These are phyloP conservation scores for Penicillium sp. DNA, from an alignment of 2,329 filamentous ascomycete species.

Conservation along the genomic window DNA sequence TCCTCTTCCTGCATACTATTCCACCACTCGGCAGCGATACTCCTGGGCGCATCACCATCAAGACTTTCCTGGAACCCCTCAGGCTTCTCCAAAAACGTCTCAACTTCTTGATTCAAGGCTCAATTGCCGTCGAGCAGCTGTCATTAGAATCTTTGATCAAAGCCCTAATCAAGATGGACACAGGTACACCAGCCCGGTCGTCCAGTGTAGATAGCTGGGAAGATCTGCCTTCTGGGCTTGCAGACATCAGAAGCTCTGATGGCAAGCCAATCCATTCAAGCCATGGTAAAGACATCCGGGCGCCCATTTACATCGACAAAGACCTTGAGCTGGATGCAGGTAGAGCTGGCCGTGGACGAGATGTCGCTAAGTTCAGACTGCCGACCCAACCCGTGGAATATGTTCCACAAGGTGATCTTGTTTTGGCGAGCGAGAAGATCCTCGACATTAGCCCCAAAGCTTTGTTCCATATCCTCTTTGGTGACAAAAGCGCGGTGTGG, in stretches of 20 bases:
- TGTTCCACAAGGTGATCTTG: constrained; percentile 75
- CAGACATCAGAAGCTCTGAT: constrained; percentile 54
- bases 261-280: constrained; percentile 38
- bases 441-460: constrained; percentile 92
- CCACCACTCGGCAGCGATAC: constrained; percentile 59
- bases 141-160: constrained; percentile 67
- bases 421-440: constrained; percentile 69
- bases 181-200: constrained; percentile 55
- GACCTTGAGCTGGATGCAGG: constrained; percentile 51
- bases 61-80: constrained; percentile 86
- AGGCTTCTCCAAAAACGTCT: constrained; percentile 76
- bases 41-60: constrained; percentile 75
- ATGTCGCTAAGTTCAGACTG: constrained; percentile 70
- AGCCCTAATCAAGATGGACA: constrained; percentile 70
- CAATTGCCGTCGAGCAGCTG: constrained; percentile 67
- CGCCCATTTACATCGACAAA: constrained; percentile 60
- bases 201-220: constrained; percentile 89
- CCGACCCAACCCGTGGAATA: constrained; percentile 78
- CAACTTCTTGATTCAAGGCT: constrained; percentile 78
- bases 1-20: constrained; percentile 78
- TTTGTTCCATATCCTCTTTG: constrained; percentile 93
- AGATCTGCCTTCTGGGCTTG: constrained; percentile 59
- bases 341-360: constrained; percentile 38
- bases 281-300: constrained; percentile 51
- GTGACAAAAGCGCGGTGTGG: constrained; percentile 92